Evolutionary conservation across 768 basidiomycete species (phyloP).

Genomic region (Panellus pusillus): DNA sequence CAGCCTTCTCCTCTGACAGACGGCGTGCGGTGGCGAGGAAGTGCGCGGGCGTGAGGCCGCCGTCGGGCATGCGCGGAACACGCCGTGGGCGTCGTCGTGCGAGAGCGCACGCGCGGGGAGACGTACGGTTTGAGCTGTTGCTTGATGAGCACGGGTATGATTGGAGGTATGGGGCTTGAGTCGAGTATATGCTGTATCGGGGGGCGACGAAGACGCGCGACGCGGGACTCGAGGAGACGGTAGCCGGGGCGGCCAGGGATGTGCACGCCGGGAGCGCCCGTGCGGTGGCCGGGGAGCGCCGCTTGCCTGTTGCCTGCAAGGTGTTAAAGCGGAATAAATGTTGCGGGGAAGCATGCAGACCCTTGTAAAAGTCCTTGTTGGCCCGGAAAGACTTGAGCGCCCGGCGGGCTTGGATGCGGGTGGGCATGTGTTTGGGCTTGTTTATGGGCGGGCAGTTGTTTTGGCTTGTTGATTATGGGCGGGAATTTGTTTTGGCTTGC

Average conservation of each 20-base stretch:
- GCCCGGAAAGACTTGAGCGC: conserved; percentile 83
- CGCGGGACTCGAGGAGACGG: conserved; percentile 76
- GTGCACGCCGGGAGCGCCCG: conserved; percentile 85
- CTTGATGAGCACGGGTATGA: no score
- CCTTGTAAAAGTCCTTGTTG: conserved; percentile 98
- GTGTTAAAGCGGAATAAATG: not conserved
- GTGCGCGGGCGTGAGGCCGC: conserved; percentile 44
- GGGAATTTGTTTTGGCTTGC: no score
- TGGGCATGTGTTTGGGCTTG: conserved; percentile 48
- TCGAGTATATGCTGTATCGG: conserved; percentile 58
- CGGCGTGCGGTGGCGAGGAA: no score
- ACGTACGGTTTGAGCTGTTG: conserved; percentile 74
- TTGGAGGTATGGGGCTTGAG: conserved; percentile 51
- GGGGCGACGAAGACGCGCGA: conserved; percentile 84
- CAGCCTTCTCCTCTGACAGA: no score
- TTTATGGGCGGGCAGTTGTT: conserved; percentile 57
- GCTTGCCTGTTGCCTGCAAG: conserved; percentile 78
- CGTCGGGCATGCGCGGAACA: conserved; percentile 39
- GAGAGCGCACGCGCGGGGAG: conserved; percentile 42
- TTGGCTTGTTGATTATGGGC: no score
- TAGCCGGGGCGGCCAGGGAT: conserved; percentile 81
- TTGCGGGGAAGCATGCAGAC: no score
- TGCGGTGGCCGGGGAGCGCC: conserved; percentile 80
- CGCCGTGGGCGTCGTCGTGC: conserved; percentile 32
- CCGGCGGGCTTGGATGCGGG: conserved; percentile 82